Percentiles rank a stretch among this genome's conserved stretches.
phyloP scores from a whole-genome alignment of 2,329 filamentous ascomycete species.

The Helicocarpus griseus region DNA sequence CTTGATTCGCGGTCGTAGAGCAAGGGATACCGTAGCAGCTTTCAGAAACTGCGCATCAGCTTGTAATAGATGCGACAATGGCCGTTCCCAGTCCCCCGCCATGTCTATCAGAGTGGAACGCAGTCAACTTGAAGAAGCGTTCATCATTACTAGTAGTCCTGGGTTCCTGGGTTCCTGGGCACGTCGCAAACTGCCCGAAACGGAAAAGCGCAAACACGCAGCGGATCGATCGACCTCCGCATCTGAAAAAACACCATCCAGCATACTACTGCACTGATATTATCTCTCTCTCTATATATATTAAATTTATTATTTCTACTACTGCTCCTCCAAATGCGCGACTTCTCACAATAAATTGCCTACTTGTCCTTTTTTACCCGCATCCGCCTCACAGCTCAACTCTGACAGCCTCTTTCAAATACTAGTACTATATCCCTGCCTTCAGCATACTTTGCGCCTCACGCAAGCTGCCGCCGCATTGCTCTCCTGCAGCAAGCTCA shows the following conservation, averaged over 20 bases:
- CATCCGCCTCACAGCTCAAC: too few species aligned
- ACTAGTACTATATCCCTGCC: too few species aligned
- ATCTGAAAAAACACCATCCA: not conserved
- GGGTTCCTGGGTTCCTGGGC: not conserved
- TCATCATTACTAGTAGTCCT: not conserved
- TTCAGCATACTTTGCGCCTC: not conserved
- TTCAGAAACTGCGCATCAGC: too few species aligned
- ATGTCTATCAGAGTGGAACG: not conserved
- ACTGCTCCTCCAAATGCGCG: not conserved
- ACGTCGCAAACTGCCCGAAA: not conserved
- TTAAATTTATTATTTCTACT: not conserved
- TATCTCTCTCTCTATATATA: not conserved
- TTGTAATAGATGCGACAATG: not conserved
- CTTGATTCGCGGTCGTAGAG: too few species aligned
- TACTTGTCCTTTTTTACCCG: not conserved
- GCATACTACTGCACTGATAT: too few species aligned
- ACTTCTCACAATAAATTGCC: not conserved
- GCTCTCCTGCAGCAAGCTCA: not conserved
- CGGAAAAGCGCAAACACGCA: not conserved
- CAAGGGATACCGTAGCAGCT: too few species aligned
- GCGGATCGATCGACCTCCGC: not conserved
- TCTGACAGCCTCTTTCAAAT: too few species aligned
- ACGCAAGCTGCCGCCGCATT: not conserved
- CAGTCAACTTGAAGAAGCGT: not conserved
- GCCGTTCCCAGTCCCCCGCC: too few species aligned